Base-by-base conservation (phyloP, 305 asterid species). In the Solanum aculeatissimum region DNA sequence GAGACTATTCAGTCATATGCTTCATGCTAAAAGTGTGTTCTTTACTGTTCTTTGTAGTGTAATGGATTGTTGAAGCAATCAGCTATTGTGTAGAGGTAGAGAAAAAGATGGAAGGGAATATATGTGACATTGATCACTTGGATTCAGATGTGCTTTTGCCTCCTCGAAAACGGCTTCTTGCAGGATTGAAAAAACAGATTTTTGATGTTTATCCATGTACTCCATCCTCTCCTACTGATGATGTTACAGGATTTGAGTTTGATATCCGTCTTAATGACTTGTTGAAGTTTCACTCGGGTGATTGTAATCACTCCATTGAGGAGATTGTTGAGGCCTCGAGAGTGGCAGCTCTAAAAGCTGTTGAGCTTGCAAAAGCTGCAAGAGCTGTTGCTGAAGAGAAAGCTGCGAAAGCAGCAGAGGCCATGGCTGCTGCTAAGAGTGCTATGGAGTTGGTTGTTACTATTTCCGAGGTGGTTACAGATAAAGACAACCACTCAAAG, bases 161-260 rank as follows among this genome's bases (percentile, higher is more conserved):
- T 38, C 99, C 99, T 80, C 92, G 99, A 62, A 96, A 96, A 88
- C 93, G 99, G 55, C 97, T 95, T 83, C 90, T 95, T 21, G 98
- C 98, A 25, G 99, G 95, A 70, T 63, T 95, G 88, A 96, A 93
- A 91, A 92, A 97, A 43, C 98, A 93, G 91, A 92, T 80, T 85
- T 92, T 91, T 32, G 99, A 95, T 91, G 87, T 87, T 80, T 89
- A 88, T 87, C 87, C 89, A 47, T 55, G 60, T 51, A 32, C 55
- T 62, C 90, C 91, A 32, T 72, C 89, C 3, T 88, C 93, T 11
- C 87, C 85, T 84, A 88, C 68, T 62, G 75, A 68, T 68, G 75
- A 35, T 68, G 6, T 35, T 35, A 68, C 23, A 19, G 75, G 42
- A 4, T 68, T 4, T 16, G 92, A 94, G 80, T 88, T 68, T 32